Base-by-base conservation (phyloP, 1,284 basidiomycete genomes). In the Chondrostereum purpureum region DNA sequence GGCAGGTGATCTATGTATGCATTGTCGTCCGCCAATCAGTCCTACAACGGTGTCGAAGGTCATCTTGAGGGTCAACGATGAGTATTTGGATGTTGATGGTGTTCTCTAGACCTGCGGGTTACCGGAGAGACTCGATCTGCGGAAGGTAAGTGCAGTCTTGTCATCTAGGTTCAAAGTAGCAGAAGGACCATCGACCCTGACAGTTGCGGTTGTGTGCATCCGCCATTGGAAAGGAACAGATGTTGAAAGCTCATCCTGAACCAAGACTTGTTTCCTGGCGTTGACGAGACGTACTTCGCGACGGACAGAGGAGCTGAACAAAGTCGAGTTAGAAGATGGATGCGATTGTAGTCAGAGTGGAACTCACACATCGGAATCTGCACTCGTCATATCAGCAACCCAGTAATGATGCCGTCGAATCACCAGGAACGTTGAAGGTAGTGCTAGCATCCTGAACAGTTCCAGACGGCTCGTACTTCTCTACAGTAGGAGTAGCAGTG, bases 211-310 rank as follows among this genome's bases (percentile, higher is more conserved):
- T 50, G 96, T 98, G 65, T 99, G 94, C 73, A 92, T 90, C 39
- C 93, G 81, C 95, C 95, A 98, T 73, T 86, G 77, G 47, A 93
- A 68, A 18, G 72, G 57, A 18, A 63, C 69, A 19, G 70, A 64
- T 2, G 80, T 69, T 17, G 64, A 72, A 58, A 94, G 80, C 58
- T 94, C 92, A 64, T 93, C 90, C 63, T 91, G 92, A 33, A 94
- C 63, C 5, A 99, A 78, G 14, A 98, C 80, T 66, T 98, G 95
- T 53, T 76, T 79, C 47, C 95, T 82, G 31, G 72, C 76, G 66
- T 98, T 98, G 53, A 98, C 62, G 54, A 86, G 62, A 46, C 92
- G 90, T 49, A 96, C 75, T 50, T 93, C 95, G 47, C 96, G 92
- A 60, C 83, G 78, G 58, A 90, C 80, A n/a, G n/a, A n/a, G n/a